phyloP scores from a whole-genome alignment of 1,139 yeast genomes.

The Pichia sp. region DNA sequence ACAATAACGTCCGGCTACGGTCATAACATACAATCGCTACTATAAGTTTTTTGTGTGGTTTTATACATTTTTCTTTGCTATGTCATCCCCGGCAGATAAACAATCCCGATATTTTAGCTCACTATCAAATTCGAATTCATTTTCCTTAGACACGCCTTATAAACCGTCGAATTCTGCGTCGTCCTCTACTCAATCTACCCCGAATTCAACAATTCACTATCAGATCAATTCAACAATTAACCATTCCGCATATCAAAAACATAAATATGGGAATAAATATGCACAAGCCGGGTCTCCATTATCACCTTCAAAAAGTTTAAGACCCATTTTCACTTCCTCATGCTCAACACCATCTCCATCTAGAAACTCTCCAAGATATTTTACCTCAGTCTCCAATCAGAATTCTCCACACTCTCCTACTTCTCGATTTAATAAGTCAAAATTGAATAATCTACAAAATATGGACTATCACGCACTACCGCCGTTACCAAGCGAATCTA shows the following conservation, averaged over 20 bases:
- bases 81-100: slow-evolving; percentile 1
- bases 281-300: too few species aligned
- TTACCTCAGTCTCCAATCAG: background rate
- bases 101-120: slow-evolving; percentile 7
- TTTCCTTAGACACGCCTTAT: too few species aligned
- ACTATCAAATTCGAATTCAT: background rate
- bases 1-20: too few species aligned
- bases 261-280: too few species aligned
- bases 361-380: background rate
- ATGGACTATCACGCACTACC: background rate
- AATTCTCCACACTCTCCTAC: background rate
- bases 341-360: background rate
- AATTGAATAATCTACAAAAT: slow-evolving; percentile 9
- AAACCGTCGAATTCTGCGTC: too few species aligned
- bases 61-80: too few species aligned
- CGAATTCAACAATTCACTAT: too few species aligned
- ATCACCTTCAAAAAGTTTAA: background rate
- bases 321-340: background rate
- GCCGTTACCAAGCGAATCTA: background rate
- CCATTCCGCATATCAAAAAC: too few species aligned
- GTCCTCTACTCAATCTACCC: too few species aligned
- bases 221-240: too few species aligned
- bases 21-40: too few species aligned
- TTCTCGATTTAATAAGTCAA: slow-evolving; percentile 3
- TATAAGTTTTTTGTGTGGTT: too few species aligned